Base-by-base conservation (phyloP, 306 rosid genomes). In the Medicago ruthenica region DNA sequence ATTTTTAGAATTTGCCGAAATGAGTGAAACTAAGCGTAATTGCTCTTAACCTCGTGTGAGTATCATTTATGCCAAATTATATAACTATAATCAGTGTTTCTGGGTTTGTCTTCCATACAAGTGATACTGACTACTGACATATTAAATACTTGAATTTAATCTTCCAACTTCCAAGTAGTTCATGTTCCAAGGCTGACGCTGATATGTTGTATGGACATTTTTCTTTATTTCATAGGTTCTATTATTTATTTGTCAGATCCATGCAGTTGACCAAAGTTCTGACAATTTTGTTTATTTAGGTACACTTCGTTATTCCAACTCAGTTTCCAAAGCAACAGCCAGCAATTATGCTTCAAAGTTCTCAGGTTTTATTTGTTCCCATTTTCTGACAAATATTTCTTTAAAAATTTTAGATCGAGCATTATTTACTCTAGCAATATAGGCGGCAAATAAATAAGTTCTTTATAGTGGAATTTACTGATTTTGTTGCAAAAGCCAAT, bases 251-350 rank as follows among this genome's bases (percentile, higher is more conserved):
- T 39, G 39, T 70, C 13, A 27, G 39, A 21, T 71, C 58, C 55
- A 42, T 61, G 51, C 42, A 21, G 51, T 73, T 61, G 73, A 41
- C 20, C 50, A 50, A 40, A 44, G 22, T 70, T 60, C 76, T 85
- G 45, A 74, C 41, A 22, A n/a, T 62, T 70, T 68, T 77, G 81
- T 48, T 75, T 77, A 71, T 60, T 74, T 82, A 96, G 99, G 92
- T 87, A 60, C 99, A 96, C 82, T 27, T 89, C 0, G 15, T 39
- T 15, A 84, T 96, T 79, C 77, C 98, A 68, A 77, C 88, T 67
- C 99, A 96, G 87, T 96, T 96, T 87, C 99, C 99, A 44, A 96
- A 89, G 91, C 92, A 88, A 47, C 98, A 81, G 74, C 99, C 99
- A 0, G 31, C 77, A 81, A 64, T 96, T 78, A 76, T 86, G 79